Percentiles rank a stretch among this genome's conserved stretches.
phyloP scores from a whole-genome alignment of 2,329 filamentous ascomycete species.

The Aspergillus sp. region DNA sequence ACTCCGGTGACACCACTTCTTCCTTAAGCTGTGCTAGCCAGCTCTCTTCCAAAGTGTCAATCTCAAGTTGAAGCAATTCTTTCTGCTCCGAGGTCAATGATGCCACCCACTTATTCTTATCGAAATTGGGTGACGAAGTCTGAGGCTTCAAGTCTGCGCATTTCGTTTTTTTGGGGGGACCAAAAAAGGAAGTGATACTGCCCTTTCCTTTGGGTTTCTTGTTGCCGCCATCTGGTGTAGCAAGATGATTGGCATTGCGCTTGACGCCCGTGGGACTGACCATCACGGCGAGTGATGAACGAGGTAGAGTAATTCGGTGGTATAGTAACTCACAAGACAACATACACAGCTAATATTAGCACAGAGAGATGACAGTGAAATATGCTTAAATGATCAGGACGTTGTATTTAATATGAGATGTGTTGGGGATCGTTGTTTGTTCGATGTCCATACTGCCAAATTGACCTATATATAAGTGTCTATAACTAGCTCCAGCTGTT shows the following conservation, averaged over 20 bases:
- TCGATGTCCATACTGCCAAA: no score
- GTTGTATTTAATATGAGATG: no score
- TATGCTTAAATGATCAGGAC: no score
- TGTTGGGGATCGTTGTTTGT: no score
- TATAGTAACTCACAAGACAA: no score
- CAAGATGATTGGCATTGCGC: conserved; percentile 56
- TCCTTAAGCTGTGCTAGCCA: conserved; percentile 89
- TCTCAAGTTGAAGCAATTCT: conserved; percentile 78
- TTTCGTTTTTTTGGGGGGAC: conserved; percentile 53
- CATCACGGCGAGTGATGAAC: conserved; percentile 12
- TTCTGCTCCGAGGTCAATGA: conserved; percentile 76
- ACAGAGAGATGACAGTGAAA: no score
- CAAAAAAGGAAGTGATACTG: conserved; percentile 88
- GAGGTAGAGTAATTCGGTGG: no score
- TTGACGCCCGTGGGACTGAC: conserved; percentile 48
- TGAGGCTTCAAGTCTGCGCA: conserved; percentile 23
- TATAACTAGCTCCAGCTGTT: no score
- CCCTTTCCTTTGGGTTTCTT: conserved; percentile 72
- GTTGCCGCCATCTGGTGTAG: conserved; percentile 41
- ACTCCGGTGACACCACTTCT: conserved; percentile 72
- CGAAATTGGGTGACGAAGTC: conserved; percentile 54
- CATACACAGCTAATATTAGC: no score
- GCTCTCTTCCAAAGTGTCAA: conserved; percentile 83
- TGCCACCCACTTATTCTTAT: conserved; percentile 87
- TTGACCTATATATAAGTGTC: no score